Base-by-base conservation (phyloP, 257 asterid genomes). In the Petrea volubilis region DNA sequence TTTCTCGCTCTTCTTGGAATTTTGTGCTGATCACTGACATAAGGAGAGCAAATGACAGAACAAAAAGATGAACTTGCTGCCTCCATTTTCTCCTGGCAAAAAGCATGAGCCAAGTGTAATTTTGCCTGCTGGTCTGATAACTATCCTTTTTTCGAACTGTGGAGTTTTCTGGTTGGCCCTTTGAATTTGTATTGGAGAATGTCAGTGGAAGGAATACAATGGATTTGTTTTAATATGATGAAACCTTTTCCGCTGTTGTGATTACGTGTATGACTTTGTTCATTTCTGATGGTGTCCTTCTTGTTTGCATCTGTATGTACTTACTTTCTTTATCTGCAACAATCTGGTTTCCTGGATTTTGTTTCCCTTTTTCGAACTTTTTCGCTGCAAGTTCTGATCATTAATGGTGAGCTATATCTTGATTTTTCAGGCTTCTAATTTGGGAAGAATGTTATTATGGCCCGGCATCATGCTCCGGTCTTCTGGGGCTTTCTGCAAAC, bases 381-480 rank as follows among this genome's bases (percentile, higher is more conserved):
- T 74, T 49, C 70, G 12, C 67, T 52, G 21, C 50, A 49, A 66
- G 67, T 69, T 60, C 56, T 33, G 10, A 14, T 33, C 72, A 61
- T 52, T 53, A 28, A 34, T 18, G 23, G 13, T 43, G 12, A 59
- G 58, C 36, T 25, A 28, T 13, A 46, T 27, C 74, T 70, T 24
- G 60, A 27, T 62, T 60, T 70, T 53, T 67, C 86, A 90, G 97
- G 86, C 79, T 88, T 74, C 80, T 90, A 78, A 83, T 90, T 68
- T 88, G 89, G 93, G 96, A 90, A 75, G 97, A 90, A 64, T 86
- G 86, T 80, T 90, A 80, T 73, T 74, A 78, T 56, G 90, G 78
- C 36, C 78, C 80, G 0, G 64, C 55, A 58, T 47, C 82, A 10
- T 77, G 61, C 63, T 65, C 72, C 21, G 71, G 77, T 29, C 70